A percentile compares a stretch with the other conserved stretches of the same genome.
These are phyloP conservation scores for Galerina sulciceps DNA, from an alignment of 768 basidiomycete genomes.

Conservation along the genomic window DNA sequence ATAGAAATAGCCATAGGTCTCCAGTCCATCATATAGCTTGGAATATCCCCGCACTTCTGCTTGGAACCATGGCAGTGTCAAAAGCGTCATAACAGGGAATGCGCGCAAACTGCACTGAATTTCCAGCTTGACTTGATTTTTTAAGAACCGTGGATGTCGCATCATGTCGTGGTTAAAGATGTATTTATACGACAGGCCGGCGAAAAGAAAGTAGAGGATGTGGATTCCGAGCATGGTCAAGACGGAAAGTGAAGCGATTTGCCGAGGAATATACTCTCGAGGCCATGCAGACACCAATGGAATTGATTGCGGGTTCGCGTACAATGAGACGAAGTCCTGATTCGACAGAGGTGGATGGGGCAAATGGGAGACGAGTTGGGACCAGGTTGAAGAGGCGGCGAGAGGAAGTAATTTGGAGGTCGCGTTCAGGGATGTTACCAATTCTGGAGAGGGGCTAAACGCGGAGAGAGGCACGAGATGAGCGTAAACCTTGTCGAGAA, in stretches of 20 bases:
- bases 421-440: constrained; percentile 37
- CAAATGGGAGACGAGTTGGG: constrained; percentile 54
- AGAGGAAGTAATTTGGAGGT: constrained; percentile 36
- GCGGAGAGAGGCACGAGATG: constrained; percentile 67
- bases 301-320: constrained; percentile 30
- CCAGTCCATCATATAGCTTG: constrained; percentile 75
- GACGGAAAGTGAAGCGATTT: constrained; percentile 68
- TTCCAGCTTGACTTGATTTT: constrained; percentile 84
- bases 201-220: constrained; percentile 87
- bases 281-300: constrained; percentile 76
- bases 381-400: constrained; percentile 49
- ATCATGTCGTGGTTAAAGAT: constrained; percentile 97
- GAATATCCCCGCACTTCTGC: constrained; percentile 89
- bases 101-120: constrained; percentile 75
- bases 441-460: constrained; percentile 36
- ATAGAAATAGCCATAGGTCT: constrained; percentile 81
- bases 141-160: constrained; percentile 91
- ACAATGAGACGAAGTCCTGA: constrained; percentile 36
- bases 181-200: constrained; percentile 78
- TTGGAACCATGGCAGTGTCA: constrained; percentile 95
- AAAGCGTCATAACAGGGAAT: constrained; percentile 80
- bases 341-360: constrained; percentile 58
- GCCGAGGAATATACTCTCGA: constrained; percentile 80
- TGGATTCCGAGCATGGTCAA: constrained; percentile 85
- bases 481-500: constrained; percentile 84